Base-by-base conservation (phyloP, 2,329 filamentous ascomycete species). In the Arthrobotrys sinensis region DNA sequence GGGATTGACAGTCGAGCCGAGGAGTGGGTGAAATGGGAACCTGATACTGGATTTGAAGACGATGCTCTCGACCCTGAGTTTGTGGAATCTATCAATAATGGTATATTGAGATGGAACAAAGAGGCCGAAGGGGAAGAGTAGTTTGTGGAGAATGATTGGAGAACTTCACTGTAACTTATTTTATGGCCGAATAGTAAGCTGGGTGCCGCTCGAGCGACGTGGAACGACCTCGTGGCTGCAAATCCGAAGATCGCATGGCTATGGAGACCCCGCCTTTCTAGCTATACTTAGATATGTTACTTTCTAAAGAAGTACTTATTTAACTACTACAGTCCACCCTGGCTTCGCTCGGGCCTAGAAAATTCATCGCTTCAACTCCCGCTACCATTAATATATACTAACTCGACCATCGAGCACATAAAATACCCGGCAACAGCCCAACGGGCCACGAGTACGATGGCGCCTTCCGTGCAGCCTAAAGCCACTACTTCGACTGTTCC, bases 11-110 rank as follows among this genome's bases (percentile, higher is more conserved):
- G 72, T 24, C 52, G 72, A 21, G 72, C 50, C 1, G 72, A 77
- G 19, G 45, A 66, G 11, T 77, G 72, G 72, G 7, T 77, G 6
- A 70, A 70, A 11, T 77, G 72, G 72, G 60, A 60, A 16, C 40
- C 38, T 10, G 72, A 70, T 38, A 45, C 34, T 12, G 48, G 36
- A 4, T 77, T 77, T 46, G 46, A 60, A 40, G 55, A 68, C 7
- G 65, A 70, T 38, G 46, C 72, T 12, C 12, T 77, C 10, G 72
- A 77, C 53, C 19, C 60, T 5, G 57, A 60, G 19, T 66, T 77
- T 19, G 36, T 65, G 10, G 32, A 4, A n/a, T 63, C 55, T 19
- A 32, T 77, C 5, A 77, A 65, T n/a, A 52, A 66, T n/a, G 72
- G 72, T 1, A 36, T 77, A n/a, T 14, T 32, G 11, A 36, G 19